Percentiles rank a stretch among this genome's conserved stretches.
phyloP scores from a whole-genome alignment of 768 basidiomycete genomes.

The Sporobolomyces pararoseus region DNA sequence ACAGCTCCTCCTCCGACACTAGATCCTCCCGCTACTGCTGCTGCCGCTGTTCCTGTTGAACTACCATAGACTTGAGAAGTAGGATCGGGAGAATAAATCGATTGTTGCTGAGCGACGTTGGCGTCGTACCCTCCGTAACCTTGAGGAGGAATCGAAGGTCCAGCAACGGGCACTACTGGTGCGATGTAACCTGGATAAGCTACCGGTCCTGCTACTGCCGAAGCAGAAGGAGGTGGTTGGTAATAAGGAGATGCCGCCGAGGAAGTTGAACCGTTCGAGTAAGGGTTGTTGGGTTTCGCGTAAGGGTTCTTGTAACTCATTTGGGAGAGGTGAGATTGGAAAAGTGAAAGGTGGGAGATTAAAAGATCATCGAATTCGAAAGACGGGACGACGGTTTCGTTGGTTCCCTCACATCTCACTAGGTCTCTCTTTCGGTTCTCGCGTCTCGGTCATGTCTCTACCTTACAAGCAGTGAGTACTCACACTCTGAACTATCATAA shows the following conservation, averaged over 20 bases:
- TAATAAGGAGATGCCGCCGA: too few species aligned
- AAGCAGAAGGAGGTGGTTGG: too few species aligned
- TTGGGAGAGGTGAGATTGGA: not conserved
- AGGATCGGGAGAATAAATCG: slow-evolving; percentile 74
- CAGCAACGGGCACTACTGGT: not conserved
- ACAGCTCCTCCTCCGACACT: too few species aligned
- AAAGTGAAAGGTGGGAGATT: not conserved
- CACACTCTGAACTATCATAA: not conserved
- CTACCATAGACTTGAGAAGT: slow-evolving; percentile 57
- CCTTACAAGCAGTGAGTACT: slow-evolving; percentile 29
- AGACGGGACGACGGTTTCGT: not conserved
- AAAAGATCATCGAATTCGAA: too few species aligned
- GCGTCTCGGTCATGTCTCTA: not conserved
- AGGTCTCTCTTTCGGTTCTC: not conserved
- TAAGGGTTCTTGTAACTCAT: slow-evolving; percentile 35
- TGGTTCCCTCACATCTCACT: not conserved
- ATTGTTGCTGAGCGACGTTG: slow-evolving; percentile 20
- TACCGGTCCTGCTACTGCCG: not conserved
- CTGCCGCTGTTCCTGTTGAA: not conserved
- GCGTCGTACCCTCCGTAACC: slow-evolving; percentile 23
- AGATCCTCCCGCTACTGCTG: slow-evolving; percentile 53
- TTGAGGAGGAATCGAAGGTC: not conserved
- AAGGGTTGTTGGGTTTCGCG: slow-evolving; percentile 22
- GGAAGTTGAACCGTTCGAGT: too few species aligned
- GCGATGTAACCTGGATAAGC: slow-evolving; percentile 7